phyloP scores from a whole-genome alignment of 306 rosid species.

The Ochetophila trinervis region DNA sequence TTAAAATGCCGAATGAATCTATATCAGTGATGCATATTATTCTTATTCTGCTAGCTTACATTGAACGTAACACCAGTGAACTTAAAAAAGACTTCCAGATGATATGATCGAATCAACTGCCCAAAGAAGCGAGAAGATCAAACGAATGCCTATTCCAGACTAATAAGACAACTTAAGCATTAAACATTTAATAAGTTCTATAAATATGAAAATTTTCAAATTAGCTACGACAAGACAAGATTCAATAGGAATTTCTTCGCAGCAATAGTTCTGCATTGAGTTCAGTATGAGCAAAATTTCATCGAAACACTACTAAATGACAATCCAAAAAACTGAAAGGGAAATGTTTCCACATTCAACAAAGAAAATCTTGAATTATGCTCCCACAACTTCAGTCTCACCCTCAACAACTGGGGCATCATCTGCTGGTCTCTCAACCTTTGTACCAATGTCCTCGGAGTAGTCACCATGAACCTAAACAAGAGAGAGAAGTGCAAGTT shows the following conservation, averaged over 20 bases:
- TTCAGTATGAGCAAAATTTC: constrained; percentile 17
- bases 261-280: neutral
- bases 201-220: neutral
- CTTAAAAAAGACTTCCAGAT: no score
- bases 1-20: no score
- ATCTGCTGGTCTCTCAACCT: constrained; percentile 82
- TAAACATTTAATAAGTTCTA: constrained; percentile 3
- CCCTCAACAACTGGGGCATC: constrained; percentile 48
- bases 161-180: neutral
- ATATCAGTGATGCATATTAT: no score
- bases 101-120: no score
- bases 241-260: neutral
- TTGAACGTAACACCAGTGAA: no score
- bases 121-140: no score
- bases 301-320: constrained; percentile 3
- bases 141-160: no score
- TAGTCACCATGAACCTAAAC: constrained; percentile 78
- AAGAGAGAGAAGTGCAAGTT: neutral
- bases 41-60: no score
- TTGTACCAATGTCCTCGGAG: constrained; percentile 66
- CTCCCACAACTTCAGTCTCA: constrained; percentile 59
- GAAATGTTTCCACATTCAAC: neutral
- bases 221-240: neutral
- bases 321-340: constrained; percentile 15
- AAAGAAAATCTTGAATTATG: constrained; percentile 31